Base-by-base conservation (phyloP, 2,329 filamentous ascomycete genomes). In the Chaetoscypha palmicola region DNA sequence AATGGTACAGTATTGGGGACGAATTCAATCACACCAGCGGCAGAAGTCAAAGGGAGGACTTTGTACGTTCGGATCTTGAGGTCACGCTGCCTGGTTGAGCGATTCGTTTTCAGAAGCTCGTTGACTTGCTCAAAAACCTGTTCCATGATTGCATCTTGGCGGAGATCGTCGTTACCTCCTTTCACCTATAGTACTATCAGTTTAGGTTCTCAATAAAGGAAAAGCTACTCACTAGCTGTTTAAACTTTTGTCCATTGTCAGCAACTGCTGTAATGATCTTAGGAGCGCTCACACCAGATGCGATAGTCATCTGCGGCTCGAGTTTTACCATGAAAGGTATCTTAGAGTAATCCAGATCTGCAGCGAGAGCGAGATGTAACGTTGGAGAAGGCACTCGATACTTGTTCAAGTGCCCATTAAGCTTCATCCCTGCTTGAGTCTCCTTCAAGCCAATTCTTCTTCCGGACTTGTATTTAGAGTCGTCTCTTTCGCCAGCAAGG, bases 111-210 rank as follows among this genome's bases (percentile, higher is more conserved):
- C 20, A 99, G 71, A 17, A 98, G 77, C 40, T 86, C 86, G 46
- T 89, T 97, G 17, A 96, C 92, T 65, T 94, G 89, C 46, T 90
- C 87, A 62, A 98, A 99, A 1, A 98, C 92, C 66, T 99, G 92
- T 65, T 98, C 94, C 94, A 99, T 99, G 70, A 81, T 98, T 34
- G 91, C 88, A 59, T 99, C 92, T 68, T 98, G 92, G 7, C 94
- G 85, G 10, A 99, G 75, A 61, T 98, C 91, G 62, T 98, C 92
- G 59, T 91, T 91, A 14, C 92, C 90, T 50, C 89, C 89, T 71
- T 98, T 98, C 61, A 95, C 81, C 72, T 80, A 51, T 8, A 19
- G 12, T 28, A 46, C 38, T 38, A 31, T 62, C 44, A 60, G 57
- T 38, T 38, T 17, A 28, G 12, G 45, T 44, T 44, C 43, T 16